A percentile compares a stretch with the other conserved stretches of the same genome.
These are phyloP conservation scores for Incumbomyces lentus DNA, from an alignment of 2,329 filamentous ascomycete genomes.

Conservation along the genomic window DNA sequence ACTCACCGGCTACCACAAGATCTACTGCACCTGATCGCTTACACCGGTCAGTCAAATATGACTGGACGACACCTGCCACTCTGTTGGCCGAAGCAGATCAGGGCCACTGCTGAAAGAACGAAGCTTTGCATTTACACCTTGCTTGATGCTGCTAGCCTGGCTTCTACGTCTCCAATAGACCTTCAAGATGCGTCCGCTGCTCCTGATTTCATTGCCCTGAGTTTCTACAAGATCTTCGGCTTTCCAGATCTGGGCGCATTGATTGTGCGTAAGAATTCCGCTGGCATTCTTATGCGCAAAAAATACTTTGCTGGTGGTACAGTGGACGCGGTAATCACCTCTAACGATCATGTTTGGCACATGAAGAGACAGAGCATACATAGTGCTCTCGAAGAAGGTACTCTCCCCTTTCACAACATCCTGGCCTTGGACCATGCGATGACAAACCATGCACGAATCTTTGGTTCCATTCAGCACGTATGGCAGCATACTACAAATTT, in stretches of 20 bases:
- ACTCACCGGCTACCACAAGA: neutral
- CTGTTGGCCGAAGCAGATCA: slow-evolving; percentile 51
- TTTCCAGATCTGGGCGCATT: slow-evolving; percentile 85
- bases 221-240: slow-evolving; percentile 96
- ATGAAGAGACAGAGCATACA: slow-evolving; percentile 65
- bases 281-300: slow-evolving; percentile 52
- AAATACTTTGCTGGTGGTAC: slow-evolving; percentile 91
- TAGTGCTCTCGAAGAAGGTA: slow-evolving; percentile 80
- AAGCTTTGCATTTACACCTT: slow-evolving; percentile 50
- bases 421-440: slow-evolving; percentile 70
- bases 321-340: slow-evolving; percentile 73
- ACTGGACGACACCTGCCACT: slow-evolving; percentile 67
- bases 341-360: slow-evolving; percentile 68
- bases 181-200: slow-evolving; percentile 50
- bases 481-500: slow-evolving; percentile 62
- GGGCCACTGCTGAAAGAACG: slow-evolving; percentile 22
- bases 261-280: slow-evolving; percentile 64
- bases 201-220: slow-evolving; percentile 78
- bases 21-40: slow-evolving; percentile 54
- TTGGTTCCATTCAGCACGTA: slow-evolving; percentile 58
- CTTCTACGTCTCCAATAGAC: slow-evolving; percentile 66
- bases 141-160: slow-evolving; percentile 73
- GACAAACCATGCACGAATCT: slow-evolving; percentile 57
- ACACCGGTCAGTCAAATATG: slow-evolving; percentile 89
- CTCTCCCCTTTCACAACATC: slow-evolving; percentile 81